Base-by-base conservation (phyloP, 202 grass and related monocot species). In the Thinopyrum obtusiflorum region DNA sequence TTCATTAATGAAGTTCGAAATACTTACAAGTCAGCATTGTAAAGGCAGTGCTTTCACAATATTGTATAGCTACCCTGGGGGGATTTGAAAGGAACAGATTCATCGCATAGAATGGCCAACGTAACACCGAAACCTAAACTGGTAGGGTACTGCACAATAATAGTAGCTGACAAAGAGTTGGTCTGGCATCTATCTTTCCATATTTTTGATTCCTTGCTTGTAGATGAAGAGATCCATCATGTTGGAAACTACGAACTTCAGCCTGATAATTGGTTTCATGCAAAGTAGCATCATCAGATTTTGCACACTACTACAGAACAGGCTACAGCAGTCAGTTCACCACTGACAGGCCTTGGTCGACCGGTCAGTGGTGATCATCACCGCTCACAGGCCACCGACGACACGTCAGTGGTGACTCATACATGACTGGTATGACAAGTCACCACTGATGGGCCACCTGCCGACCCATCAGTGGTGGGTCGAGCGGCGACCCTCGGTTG, bases 121-220 rank as follows among this genome's bases (percentile, higher is more conserved):
- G 2, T 18, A 36, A 89, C 35, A 33, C 2, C 10, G 7, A 18
- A 36, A 82, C 9, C 61, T 65, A 49, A 60, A 60, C 4, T 65
- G 37, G 21, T 11, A 81, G 8, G 20, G 29, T 10, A 79, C 27
- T 60, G 53, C 6, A 9, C 72, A 59, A 60, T 65, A 67, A 64
- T 47, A 35, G 57, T 79, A 79, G 15, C 26, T 12, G 47, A 21
- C 5, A 67, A 37, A 80, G 74, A 60, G 67, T 20, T 61, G 46
- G 46, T 63, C 35, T 69, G 40, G 25, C 33, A 77, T 53, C 26
- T 80, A 98, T 93, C 90, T 96, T 96, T 92, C 97, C 97, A 85
- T 98, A 98, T 79, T 98, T 98, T 83, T 98, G 93, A 90, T 93
- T 98, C 89, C 97, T 93, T 89, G 97, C 97, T 91, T 99, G 97